Evolutionary conservation across 768 basidiomycete species (phyloP).

Genomic region (Leucogyrophana mollusca): DNA sequence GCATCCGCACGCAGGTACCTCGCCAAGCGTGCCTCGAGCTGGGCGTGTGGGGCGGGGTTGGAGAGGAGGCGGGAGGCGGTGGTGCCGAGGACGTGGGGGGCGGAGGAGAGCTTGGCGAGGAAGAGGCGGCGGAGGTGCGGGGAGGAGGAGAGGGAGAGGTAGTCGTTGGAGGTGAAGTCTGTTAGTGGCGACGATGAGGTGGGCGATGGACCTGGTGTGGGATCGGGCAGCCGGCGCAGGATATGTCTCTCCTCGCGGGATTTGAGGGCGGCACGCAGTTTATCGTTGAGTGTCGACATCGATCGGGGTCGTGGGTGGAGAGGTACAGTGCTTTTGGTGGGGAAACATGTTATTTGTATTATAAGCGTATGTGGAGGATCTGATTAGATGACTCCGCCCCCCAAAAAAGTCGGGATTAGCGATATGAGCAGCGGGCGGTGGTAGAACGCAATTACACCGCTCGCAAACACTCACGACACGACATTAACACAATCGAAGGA

Average conservation of each 20-base stretch:
- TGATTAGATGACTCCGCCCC: too few species aligned
- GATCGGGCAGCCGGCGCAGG: conserved; percentile 59
- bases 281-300: conserved; percentile 32
- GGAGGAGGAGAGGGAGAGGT: conserved; percentile 77
- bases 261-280: conserved; percentile 51
- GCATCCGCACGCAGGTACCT: conserved; percentile 60
- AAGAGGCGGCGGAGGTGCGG: conserved; percentile 54
- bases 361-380: too few species aligned
- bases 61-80: conserved; percentile 87
- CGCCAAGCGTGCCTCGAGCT: conserved; percentile 69
- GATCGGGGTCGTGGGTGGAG: too few species aligned
- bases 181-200: conserved; percentile 36
- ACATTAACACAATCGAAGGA: too few species aligned
- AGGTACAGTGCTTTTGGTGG: too few species aligned
- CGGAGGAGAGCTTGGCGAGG: conserved; percentile 46
- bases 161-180: conserved; percentile 92
- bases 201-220: conserved; percentile 28
- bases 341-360: too few species aligned
- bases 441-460: too few species aligned
- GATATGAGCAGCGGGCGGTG: too few species aligned
- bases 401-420: too few species aligned
- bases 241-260: conserved; percentile 69
- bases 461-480: too few species aligned
- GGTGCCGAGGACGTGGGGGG: conserved; percentile 74
- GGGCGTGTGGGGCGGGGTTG: conserved; percentile 59